These are phyloP conservation scores for Pisolithus microcarpus DNA, from an alignment of 768 basidiomycete genomes.

Conservation along the genomic window DNA sequence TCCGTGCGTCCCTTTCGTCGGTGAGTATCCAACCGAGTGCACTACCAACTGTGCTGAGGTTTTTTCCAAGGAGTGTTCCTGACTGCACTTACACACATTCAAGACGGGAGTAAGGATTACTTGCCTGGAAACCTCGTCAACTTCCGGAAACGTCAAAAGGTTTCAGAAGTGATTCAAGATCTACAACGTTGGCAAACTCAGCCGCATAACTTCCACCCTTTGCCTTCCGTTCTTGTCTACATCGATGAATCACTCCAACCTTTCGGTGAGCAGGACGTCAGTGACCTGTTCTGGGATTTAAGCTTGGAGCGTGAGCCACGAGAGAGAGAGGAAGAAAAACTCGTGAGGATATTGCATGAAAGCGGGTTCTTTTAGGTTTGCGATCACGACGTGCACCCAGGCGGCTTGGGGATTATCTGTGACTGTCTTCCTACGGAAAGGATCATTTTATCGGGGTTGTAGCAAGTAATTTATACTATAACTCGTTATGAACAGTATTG, in stretches of 20 bases:
- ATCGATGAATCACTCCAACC: constrained; percentile 35
- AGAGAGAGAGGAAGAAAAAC: constrained; percentile 47
- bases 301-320: constrained; percentile 47
- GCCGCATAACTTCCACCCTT: constrained; percentile 46
- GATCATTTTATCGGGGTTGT: neutral
- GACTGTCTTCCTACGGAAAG: neutral
- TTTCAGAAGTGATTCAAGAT: constrained; percentile 50
- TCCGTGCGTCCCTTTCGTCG: constrained; percentile 67
- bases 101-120: constrained; percentile 51
- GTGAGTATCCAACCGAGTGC: constrained; percentile 28
- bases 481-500: too few relatives aligned
- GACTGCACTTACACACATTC: constrained; percentile 53
- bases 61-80: constrained; percentile 45
- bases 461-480: too few relatives aligned
- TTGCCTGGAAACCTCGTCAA: constrained; percentile 45
- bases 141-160: constrained; percentile 48
- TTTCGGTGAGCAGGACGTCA: constrained; percentile 27
- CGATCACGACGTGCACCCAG: neutral
- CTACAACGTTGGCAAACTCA: constrained; percentile 51
- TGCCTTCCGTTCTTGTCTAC: constrained; percentile 38
- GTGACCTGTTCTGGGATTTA: constrained; percentile 37
- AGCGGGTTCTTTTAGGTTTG: constrained; percentile 30
- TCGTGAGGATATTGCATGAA: constrained; percentile 34
- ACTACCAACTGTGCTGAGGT: neutral
- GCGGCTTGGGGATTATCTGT: too few relatives aligned